Percentiles rank a stretch among this genome's conserved stretches.
Evolutionary conservation across 345 rosid species (phyloP).

Genomic region (Schrenkiella parvula): DNA sequence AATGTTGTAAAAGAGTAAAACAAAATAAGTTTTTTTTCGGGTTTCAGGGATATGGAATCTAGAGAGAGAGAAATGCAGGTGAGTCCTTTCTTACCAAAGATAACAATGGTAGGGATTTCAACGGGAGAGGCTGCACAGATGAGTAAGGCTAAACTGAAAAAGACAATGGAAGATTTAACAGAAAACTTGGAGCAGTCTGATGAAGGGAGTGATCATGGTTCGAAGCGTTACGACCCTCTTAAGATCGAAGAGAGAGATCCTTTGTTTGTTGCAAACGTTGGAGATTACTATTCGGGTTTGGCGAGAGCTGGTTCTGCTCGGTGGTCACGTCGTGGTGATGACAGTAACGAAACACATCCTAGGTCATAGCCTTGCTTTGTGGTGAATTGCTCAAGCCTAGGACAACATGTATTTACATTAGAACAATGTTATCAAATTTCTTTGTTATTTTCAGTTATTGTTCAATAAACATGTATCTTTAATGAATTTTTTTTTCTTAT

Average conservation of each 20-base stretch:
- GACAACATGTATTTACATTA: background rate
- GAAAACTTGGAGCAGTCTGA: conserved; percentile 71
- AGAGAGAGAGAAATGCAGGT: conserved; percentile 37
- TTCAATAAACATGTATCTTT: too few relatives aligned
- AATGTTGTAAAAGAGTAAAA: background rate
- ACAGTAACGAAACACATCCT: conserved; percentile 11
- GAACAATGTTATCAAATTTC: too few relatives aligned
- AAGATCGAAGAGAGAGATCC: conserved; percentile 75
- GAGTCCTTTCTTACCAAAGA: conserved; percentile 90
- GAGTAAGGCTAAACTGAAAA: conserved; percentile 76
- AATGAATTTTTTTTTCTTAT: too few relatives aligned
- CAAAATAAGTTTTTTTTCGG: background rate
- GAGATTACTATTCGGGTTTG: conserved; percentile 68
- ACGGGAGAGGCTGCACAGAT: conserved; percentile 70
- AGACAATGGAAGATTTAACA: conserved; percentile 75
- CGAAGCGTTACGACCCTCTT: conserved; percentile 22
- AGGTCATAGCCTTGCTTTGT: conserved; percentile 1
- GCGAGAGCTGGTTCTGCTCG: conserved; percentile 57
- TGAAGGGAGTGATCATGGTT: conserved; percentile 39
- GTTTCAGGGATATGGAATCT: conserved; percentile 36
- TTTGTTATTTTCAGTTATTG: too few relatives aligned
- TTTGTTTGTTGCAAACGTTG: conserved; percentile 87
- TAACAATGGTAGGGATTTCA: conserved; percentile 96
- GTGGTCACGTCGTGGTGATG: conserved; percentile 52
- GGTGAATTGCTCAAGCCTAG: conserved; percentile 4